Base-by-base conservation (phyloP, 257 asterid genomes). In the Petunia axillaris region DNA sequence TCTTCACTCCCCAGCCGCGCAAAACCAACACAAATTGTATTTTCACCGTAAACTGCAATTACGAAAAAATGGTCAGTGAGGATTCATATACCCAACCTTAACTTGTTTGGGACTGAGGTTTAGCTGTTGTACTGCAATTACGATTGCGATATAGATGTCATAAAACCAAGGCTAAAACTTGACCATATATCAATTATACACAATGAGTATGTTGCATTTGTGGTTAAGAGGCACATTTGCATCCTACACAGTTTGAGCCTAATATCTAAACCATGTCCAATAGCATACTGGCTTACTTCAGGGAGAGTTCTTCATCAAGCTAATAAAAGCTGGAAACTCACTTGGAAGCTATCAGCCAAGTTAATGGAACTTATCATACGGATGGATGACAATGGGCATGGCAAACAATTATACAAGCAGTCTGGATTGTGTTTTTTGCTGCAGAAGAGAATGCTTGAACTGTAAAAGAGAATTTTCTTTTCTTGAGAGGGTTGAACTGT, bases 1-100 rank as follows among this genome's bases (percentile, higher is more conserved):
- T 96, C 97, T 83, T 92, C 99, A 74, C 97, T 90, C 67, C 99
- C 99, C 25, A 94, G 84, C 76, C 98, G 91, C 0, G 97, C 98
- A 82, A 96, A 86, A 38, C 99, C 98, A 76, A 94, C 98, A 67
- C 98, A 94, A 48, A 81, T 78, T 8, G 97, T 84, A 75, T 94
- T 90, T 86, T 90, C 97, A 36, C 75, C 81, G 54, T 90, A 96
- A 36, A 86, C 99, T 95, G 93, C 87, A 80, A 82, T 80, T 64
- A 25, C 2, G 7, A 25, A 60, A 63, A 79, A 3, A 38, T n/a
- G 57, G 25, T 25, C 25, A 25, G 25, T 25, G 25, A 25, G 25
- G 25, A 25, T 25, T 25, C 25, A 25, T 25, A 25, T 25, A 25
- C 25, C 25, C 25, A 25, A 25, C 25, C 25, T 25, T 25, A 25